Evolutionary conservation across 2,329 filamentous ascomycete genomes (phyloP), one percentile per base, ranked within the genome.

Genomic region (Colletotrichum tropicale): DNA sequence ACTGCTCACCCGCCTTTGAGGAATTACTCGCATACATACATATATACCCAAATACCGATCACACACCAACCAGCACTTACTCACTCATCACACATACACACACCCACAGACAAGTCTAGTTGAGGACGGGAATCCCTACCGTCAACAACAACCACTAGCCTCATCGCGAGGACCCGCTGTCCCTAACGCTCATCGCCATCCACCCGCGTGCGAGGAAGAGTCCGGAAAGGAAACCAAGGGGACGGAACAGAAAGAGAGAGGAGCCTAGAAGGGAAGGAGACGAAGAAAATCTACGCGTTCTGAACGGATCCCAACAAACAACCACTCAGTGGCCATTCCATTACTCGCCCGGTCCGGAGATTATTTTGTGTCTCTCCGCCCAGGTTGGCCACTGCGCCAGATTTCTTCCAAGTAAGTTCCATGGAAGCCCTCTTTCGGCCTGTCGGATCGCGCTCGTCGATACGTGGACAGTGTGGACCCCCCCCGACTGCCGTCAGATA

Each of bases 371-470:
- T 71, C 72, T 79, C 77, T 74, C 75, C 64, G 60, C 78, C 76
- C 77, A 76, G 74, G 66, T 79, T 78, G 79, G 80, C 80, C 82
- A 82, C 82, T 84, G 80, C 78, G 78, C 81, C 78, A 81, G 80
- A 83, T 81, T 81, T 83, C 81, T 81, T 84, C 80, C 79, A 80
- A 82, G 86, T 87, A 85, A 85, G 85, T 87, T 81, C 77, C 79
- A 71, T 75, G 73, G 73, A 81, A 82, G 79, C 80, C 79, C 76
- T 80, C 79, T 79, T 75, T 79, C 70, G 78, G 79, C 79, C 78
- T 82, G 80, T 81, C 80, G 78, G 81, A 84, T 85, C 82, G 84
- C 83, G 84, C 81, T 83, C 78, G 78, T 80, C 79, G 78, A 81
- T 79, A 81, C 79, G 77, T 79, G 78, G 78, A 77, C 78, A 77